Conservation (phyloP, 805 yeast genomes). For the Jamesozyma hellenica region DNA sequence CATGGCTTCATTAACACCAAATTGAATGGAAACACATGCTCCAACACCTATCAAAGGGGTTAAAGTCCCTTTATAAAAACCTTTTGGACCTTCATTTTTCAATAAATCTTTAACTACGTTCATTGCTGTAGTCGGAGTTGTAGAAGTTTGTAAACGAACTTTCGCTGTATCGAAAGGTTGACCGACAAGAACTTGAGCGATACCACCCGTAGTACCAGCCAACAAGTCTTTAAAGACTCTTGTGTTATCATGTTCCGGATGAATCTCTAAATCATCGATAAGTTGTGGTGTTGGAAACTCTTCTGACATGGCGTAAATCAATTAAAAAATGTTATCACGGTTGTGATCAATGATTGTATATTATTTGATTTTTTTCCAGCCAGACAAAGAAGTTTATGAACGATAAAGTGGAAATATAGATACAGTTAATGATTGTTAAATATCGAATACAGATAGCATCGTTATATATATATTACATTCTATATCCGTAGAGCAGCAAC, state of each 20-base stretch:
- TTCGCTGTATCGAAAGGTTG: slow-evolving; percentile 95
- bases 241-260: slow-evolving; percentile 12
- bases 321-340: no score
- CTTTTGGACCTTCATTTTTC: slow-evolving; percentile 70
- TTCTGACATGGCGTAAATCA: slow-evolving; percentile 24
- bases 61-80: slow-evolving; percentile 86
- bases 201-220: slow-evolving; percentile 93
- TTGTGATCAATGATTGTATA: no score
- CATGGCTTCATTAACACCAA: slow-evolving; percentile 90
- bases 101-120: slow-evolving; percentile 70
- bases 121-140: slow-evolving; percentile 57
- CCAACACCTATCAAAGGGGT: slow-evolving; percentile 96
- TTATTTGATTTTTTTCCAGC: no score
- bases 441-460: no score
- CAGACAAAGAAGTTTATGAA: no score
- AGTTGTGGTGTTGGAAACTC: slow-evolving; percentile 26
- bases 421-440: no score
- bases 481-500: no score
- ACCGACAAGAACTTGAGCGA: slow-evolving; percentile 90
- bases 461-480: no score
- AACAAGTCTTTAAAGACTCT: slow-evolving; percentile 63
- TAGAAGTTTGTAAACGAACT: slow-evolving; percentile 82
- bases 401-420: no score
- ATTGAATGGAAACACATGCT: slow-evolving; percentile 93
- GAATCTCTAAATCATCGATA: slow-evolving; percentile 23